Percentiles rank a stretch among this genome's conserved stretches.
Evolutionary conservation across 495 filamentous ascomycete species (phyloP).

Genomic region (Tuber brumale): DNA sequence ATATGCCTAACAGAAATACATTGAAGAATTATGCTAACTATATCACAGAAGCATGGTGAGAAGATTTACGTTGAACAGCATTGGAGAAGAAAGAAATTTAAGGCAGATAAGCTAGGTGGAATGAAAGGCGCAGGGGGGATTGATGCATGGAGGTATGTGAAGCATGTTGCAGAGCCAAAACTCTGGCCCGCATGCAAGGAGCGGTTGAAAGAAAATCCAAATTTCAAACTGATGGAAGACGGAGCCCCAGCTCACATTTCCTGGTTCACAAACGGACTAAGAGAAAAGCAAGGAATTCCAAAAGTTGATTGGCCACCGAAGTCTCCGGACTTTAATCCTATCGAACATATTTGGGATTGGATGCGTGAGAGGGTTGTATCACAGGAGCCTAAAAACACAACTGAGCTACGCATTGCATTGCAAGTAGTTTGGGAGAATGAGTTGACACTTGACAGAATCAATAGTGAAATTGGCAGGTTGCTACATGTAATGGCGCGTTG

Average conservation of each 20-base stretch:
- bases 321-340: neutral
- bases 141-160: neutral
- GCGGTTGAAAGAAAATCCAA: neutral
- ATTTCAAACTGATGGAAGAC: neutral
- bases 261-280: neutral
- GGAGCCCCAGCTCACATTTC: constrained; percentile 3
- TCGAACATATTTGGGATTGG: neutral
- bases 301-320: no score
- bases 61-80: no score
- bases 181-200: neutral
- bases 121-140: neutral
- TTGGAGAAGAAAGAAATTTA: constrained; percentile 1
- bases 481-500: neutral
- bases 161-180: neutral
- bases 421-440: neutral
- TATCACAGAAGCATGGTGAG: no score
- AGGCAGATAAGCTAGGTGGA: neutral
- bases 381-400: neutral
- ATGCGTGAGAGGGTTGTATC: neutral
- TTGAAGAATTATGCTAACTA: no score
- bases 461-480: constrained; percentile 3
- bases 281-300: neutral
- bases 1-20: no score
- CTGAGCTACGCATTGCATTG: neutral
- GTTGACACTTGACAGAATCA: neutral